These are phyloP conservation scores for Dioszegia aurantiaca DNA, from an alignment of 768 basidiomycete genomes.

Conservation along the genomic window DNA sequence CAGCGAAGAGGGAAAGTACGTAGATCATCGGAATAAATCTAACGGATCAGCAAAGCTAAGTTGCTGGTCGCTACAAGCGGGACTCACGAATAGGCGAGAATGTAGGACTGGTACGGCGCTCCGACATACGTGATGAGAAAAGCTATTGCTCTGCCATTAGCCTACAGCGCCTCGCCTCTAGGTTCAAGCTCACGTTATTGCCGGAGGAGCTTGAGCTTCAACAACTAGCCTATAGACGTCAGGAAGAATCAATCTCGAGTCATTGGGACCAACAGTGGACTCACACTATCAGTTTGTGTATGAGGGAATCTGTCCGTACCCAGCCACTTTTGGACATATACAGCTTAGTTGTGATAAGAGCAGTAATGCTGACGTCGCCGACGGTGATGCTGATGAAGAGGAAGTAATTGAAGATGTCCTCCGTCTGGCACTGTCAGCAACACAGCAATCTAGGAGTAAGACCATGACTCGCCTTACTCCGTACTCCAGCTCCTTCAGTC, in stretches of 20 bases:
- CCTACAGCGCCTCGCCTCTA: background rate
- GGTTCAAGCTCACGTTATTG: background rate
- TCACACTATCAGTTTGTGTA: background rate
- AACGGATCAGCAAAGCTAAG: background rate
- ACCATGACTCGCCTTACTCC: no score
- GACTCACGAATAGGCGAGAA: background rate
- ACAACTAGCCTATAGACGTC: background rate
- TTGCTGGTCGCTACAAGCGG: background rate
- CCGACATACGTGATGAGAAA: conserved; percentile 1
- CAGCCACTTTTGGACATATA: conserved; percentile 1
- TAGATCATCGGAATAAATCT: background rate
- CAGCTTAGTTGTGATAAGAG: background rate
- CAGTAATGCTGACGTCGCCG: conserved; percentile 1
- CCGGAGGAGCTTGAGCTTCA: conserved; percentile 9
- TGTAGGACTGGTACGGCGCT: background rate
- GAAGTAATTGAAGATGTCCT: no score
- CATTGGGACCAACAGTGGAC: no score
- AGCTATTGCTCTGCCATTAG: background rate
- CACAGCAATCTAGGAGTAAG: no score
- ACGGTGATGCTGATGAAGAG: no score
- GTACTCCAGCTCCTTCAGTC: no score
- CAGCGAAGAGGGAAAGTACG: background rate
- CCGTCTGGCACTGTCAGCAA: no score
- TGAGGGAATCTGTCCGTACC: background rate
- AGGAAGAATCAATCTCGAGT: no score